Evolutionary conservation across 768 basidiomycete species (phyloP), one percentile per base, ranked within the genome.

Genomic region (Leucogyrophana mollusca): DNA sequence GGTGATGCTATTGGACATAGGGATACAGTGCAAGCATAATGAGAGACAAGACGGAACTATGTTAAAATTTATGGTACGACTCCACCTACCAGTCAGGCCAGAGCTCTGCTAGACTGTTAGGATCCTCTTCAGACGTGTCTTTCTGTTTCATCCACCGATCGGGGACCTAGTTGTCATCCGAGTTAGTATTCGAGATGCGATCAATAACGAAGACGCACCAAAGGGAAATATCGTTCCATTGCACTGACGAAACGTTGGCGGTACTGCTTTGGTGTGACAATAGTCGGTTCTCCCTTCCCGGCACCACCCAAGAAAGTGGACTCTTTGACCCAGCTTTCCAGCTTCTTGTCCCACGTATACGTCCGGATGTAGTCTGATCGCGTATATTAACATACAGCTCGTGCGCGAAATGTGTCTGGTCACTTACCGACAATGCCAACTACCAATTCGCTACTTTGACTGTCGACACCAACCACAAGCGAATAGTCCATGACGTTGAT

Each of bases 401-500:
- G 16, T 9, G 14, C 23, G 17, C 9, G 41, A 9, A 22, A 34
- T 30, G 6, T 21, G 35, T 8, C 21, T 14, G 17, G 21, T n/a
- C 5, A 73, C 94, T 59, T 68, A 88, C 95, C 95, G 45, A 99
- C 93, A 32, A 99, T 97, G 17, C 96, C 96, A 35, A 95, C 79
- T 9, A 96, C 91, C n/a, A 98, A 73, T 62, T 99, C 93, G 44
- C 90, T 86, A 49, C 82, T 87, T 46, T 78, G 73, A 55, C 83
- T 82, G 64, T 97, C 96, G n/a, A 98, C 88, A 5, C 94, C 96
- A 40, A 94, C 93, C 20, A 98, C 87, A 22, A 99, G 68, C 2
- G 94, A 96, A 64, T 99, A 99, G 66, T 99, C 96, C 89, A 94
- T 94, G 41, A 97, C 91, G 60, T 96, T 94, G 46, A 94, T 84